Evolutionary conservation across 129 eudicot species (phyloP), one percentile per base, ranked within the genome.

Genomic region (Heracleum sosnowskyi): DNA sequence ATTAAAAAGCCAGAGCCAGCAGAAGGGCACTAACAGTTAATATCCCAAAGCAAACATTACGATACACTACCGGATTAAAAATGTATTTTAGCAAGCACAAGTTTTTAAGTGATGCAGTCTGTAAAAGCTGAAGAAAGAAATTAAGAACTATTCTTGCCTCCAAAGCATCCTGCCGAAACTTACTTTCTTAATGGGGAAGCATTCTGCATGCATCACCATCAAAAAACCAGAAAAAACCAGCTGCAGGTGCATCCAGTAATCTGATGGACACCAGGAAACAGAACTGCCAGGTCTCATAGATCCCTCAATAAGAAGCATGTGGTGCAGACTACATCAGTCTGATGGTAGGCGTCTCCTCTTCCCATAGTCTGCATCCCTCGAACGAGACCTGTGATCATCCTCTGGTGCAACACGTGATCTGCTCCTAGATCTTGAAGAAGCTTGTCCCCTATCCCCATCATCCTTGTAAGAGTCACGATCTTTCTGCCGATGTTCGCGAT

Each of bases 341-440:
- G 96, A 90, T 73, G 97, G 91, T 78, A 87, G 82, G 80, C 97
- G 97, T 72, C 96, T 87, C 71, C 97, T 81, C 79, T 89, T 94
- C 76, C 96, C 97, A 79, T 91, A 89, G 81, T 94, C 97, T n/a
- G 89, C 89, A 84, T 94, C 98, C 85, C 96, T 84, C 1, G 97
- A 89, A 79, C 98, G 86, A 77, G 97, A 85, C 82, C 93, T 80
- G 82, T 89, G 91, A 75, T 84, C 93, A 75, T 91, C 98, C 77
- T 89, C 98, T 22, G 90, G 90, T 69, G 77, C 63, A 42, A 92
- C 91, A 62, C 90, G 82, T 4, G 98, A 89, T 73, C 91, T 76
- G 87, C 97, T 87, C 81, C 93, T 88, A 63, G 97, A 87, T 77
- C 97, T 81, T 39, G 97, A 86, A 18, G 93, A 89, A 69, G 90